Evolutionary conservation across 164 flowering plant genomes (phyloP).

Genomic region (Nymphaea colorata): DNA sequence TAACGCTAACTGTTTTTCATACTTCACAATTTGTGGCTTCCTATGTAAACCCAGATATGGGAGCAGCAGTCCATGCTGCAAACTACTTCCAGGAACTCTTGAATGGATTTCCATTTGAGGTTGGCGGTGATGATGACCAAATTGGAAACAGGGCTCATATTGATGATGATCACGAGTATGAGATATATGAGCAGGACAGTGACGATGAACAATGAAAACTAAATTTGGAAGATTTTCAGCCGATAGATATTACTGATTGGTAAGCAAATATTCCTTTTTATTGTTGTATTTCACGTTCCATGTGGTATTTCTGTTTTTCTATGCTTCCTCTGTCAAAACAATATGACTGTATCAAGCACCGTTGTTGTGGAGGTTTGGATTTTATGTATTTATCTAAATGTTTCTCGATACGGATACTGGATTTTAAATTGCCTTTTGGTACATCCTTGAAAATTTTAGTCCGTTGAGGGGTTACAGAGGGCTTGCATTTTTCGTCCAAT

Average conservation of each 20-base stretch:
- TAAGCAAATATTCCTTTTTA: too few species aligned
- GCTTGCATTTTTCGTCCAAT: too few species aligned
- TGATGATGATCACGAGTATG: conserved; percentile 53
- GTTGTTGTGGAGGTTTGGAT: too few species aligned
- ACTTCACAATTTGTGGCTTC: background rate
- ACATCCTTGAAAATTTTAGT: too few species aligned
- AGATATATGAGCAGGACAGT: conserved; percentile 53
- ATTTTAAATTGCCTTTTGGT: too few species aligned
- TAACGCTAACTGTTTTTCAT: too few species aligned
- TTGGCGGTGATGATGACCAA: conserved; percentile 6
- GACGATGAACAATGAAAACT: conserved; percentile 19
- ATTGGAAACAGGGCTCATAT: conserved; percentile 14
- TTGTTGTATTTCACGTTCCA: background rate
- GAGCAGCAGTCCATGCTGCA: conserved; percentile 40
- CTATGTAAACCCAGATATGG: conserved; percentile 18
- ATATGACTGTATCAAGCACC: too few species aligned
- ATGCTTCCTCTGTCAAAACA: background rate
- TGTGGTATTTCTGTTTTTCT: background rate
- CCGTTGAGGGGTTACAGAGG: too few species aligned
- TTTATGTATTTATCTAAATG: too few species aligned
- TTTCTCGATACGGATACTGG: too few species aligned
- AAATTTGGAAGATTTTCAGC: background rate
- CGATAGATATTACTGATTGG: background rate
- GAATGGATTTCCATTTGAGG: conserved; percentile 42
- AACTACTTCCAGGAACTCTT: conserved; percentile 73